Evolutionary conservation across 1,284 basidiomycete species (phyloP).

Genomic region (Boletus sp.): DNA sequence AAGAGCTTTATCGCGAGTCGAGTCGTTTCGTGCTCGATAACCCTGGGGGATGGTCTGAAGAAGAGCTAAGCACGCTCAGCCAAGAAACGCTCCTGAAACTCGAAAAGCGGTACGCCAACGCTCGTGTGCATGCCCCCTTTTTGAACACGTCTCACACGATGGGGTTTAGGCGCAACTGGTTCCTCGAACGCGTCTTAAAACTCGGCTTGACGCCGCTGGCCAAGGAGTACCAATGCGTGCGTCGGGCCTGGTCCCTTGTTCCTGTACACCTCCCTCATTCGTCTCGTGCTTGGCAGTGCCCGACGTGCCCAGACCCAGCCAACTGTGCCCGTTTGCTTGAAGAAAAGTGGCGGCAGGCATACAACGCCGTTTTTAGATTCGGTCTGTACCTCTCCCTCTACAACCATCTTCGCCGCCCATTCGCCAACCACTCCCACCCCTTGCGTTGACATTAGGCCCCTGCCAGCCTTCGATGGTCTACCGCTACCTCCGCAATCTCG

Average conservation of each 20-base stretch:
- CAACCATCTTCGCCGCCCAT: not conserved
- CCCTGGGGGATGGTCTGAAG: slow-evolving; percentile 79
- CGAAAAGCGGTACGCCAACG: slow-evolving; percentile 66
- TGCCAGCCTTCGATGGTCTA: slow-evolving; percentile 90
- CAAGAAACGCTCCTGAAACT: slow-evolving; percentile 82
- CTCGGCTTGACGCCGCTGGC: slow-evolving; percentile 81
- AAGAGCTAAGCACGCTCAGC: slow-evolving; percentile 75
- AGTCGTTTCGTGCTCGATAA: slow-evolving; percentile 89
- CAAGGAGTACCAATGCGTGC: slow-evolving; percentile 86
- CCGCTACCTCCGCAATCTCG: slow-evolving; percentile 77
- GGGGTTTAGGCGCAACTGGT: slow-evolving; percentile 71
- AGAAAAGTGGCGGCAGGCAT: slow-evolving; percentile 90
- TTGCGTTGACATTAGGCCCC: slow-evolving; percentile 45
- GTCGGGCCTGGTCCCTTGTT: slow-evolving; percentile 26
- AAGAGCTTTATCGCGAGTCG: slow-evolving; percentile 84
- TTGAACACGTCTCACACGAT: not conserved
- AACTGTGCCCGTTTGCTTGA: slow-evolving; percentile 85
- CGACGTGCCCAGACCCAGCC: slow-evolving; percentile 77
- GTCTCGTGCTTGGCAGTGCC: slow-evolving; percentile 48
- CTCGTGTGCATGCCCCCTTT: not conserved
- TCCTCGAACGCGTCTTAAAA: slow-evolving; percentile 89
- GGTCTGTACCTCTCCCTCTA: slow-evolving; percentile 41
- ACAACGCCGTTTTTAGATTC: slow-evolving; percentile 83
- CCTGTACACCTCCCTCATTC: not conserved
- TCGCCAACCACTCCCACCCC: not conserved